These are phyloP conservation scores for Scutellaria galericulata DNA, from an alignment of 257 asterid genomes.

Conservation along the genomic window DNA sequence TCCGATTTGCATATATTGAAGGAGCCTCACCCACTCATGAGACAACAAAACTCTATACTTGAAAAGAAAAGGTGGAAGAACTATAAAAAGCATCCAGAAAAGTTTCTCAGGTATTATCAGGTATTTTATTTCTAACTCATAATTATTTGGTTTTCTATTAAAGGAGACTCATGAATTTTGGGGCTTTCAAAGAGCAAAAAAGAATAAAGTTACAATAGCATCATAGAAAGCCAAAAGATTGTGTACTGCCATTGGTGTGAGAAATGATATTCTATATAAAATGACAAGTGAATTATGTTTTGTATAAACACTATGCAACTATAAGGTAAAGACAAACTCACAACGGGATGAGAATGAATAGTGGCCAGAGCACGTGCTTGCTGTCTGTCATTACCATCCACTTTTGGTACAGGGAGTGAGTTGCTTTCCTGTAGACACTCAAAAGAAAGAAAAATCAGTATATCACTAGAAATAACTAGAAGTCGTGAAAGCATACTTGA, in stretches of 20 bases:
- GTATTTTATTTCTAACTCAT: not conserved
- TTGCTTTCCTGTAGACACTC: slow-evolving; percentile 60
- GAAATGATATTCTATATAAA: no score
- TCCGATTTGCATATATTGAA: not conserved
- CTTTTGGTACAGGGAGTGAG: slow-evolving; percentile 73
- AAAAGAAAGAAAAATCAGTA: slow-evolving; percentile 18
- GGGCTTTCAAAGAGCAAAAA: not conserved
- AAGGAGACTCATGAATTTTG: slow-evolving; percentile 19
- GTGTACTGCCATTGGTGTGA: not conserved
- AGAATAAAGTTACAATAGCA: slow-evolving; percentile 9
- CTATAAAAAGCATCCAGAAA: slow-evolving; percentile 7
- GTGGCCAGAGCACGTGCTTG: slow-evolving; percentile 94
- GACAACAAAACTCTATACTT: not conserved
- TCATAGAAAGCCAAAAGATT: not conserved
- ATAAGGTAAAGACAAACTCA: slow-evolving; percentile 44
- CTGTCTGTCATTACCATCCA: slow-evolving; percentile 84
- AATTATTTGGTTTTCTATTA: not conserved
- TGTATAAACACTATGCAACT: not conserved
- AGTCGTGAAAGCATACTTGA: slow-evolving; percentile 10
- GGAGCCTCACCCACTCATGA: not conserved
- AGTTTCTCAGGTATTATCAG: slow-evolving; percentile 4
- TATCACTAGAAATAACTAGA: slow-evolving; percentile 32
- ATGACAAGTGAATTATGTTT: not conserved
- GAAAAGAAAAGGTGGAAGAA: slow-evolving; percentile 14
- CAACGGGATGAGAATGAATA: slow-evolving; percentile 94